phyloP scores from a whole-genome alignment of 306 rosid species.

The Cucumis hystrix region DNA sequence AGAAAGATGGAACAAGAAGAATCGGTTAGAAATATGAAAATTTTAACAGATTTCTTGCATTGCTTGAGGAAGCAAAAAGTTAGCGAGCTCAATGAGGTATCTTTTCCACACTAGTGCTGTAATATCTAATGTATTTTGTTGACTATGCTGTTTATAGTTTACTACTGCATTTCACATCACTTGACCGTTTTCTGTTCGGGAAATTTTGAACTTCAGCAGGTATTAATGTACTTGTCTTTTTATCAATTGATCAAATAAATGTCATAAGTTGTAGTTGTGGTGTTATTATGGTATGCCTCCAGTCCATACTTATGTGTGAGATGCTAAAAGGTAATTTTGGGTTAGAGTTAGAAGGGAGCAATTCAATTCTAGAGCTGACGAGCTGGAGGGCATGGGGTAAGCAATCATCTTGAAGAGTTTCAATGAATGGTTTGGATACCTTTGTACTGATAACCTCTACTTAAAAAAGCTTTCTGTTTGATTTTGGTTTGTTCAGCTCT shows the following conservation, averaged over 20 bases:
- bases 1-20: constrained; percentile 99
- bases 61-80: constrained; percentile 78
- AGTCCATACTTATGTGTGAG: not conserved
- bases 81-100: constrained; percentile 77
- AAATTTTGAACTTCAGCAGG: not conserved
- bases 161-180: not conserved
- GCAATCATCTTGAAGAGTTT: not conserved
- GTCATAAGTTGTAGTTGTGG: not conserved
- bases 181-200: not conserved
- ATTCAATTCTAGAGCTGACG: not conserved
- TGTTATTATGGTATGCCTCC: not conserved
- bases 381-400: not conserved
- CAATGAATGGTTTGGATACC: not conserved
- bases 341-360: not conserved
- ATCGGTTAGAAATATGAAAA: constrained; percentile 93
- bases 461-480: not conserved
- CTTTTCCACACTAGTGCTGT: not conserved
- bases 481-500: not conserved
- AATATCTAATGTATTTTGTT: not conserved
- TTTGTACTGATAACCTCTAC: not conserved
- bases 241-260: not conserved
- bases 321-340: not conserved
- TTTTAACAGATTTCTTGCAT: constrained; percentile 74
- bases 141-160: not conserved
- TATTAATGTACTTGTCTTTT: not conserved